A percentile compares a stretch with the other conserved stretches of the same genome.
Evolutionary conservation across 441 rosid genomes (phyloP).

Genomic region (Erodium trifolium): DNA sequence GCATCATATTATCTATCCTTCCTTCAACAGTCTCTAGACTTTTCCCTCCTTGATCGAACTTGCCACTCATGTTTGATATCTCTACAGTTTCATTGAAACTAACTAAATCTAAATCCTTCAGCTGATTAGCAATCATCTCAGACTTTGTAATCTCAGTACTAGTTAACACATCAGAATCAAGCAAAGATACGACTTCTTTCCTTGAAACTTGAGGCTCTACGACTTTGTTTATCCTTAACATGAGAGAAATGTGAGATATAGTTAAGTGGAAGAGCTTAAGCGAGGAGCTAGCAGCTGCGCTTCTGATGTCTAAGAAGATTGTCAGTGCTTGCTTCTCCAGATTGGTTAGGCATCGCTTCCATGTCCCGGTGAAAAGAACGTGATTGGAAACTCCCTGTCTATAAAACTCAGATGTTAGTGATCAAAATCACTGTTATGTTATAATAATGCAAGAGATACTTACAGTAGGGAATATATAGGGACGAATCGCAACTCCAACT

Average conservation of each 20-base stretch:
- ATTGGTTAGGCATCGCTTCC: slow-evolving; percentile 57
- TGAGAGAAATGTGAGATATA: slow-evolving; percentile 44
- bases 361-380: slow-evolving; percentile 39
- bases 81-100: slow-evolving; percentile 24
- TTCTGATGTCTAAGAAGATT: slow-evolving; percentile 49
- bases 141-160: slow-evolving; percentile 20
- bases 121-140: slow-evolving; percentile 24
- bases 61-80: slow-evolving; percentile 8
- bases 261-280: slow-evolving; percentile 35
- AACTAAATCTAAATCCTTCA: slow-evolving; percentile 31
- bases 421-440: background rate
- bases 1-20: slow-evolving; percentile 37
- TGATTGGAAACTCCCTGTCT: slow-evolving; percentile 51
- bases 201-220: slow-evolving; percentile 13
- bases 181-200: slow-evolving; percentile 24
- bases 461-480: too few relatives aligned
- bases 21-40: slow-evolving; percentile 17
- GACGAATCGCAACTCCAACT: too few relatives aligned
- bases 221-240: slow-evolving; percentile 31
- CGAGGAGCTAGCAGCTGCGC: slow-evolving; percentile 37
- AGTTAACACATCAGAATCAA: slow-evolving; percentile 24
- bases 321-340: slow-evolving; percentile 42
- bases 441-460: too few relatives aligned
- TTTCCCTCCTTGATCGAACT: slow-evolving; percentile 14
- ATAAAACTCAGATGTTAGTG: slow-evolving; percentile 18